phyloP scores from a whole-genome alignment of 1,139 yeast species.

The Suhomyces yuchorum region DNA sequence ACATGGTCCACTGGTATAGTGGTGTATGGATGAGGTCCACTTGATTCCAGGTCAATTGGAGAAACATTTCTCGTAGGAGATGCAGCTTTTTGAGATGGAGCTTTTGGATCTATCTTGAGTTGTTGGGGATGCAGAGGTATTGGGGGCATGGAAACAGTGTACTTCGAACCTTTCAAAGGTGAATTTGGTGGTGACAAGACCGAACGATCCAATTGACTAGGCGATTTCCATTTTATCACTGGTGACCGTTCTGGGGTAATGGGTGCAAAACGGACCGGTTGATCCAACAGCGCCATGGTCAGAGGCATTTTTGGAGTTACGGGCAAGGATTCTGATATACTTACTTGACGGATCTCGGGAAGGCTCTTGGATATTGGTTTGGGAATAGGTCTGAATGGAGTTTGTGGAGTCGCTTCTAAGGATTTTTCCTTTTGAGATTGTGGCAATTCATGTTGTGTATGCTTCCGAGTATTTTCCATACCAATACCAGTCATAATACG shows the following conservation, averaged over 20 bases:
- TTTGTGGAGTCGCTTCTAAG: not conserved
- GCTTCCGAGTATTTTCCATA: not conserved
- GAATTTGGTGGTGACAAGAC: slow-evolving; percentile 3
- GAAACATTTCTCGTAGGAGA: not conserved
- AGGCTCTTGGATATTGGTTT: not conserved
- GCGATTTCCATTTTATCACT: slow-evolving; percentile 4
- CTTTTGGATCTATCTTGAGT: not conserved
- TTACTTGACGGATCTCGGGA: not conserved
- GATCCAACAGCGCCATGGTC: not conserved
- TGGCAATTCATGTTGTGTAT: not conserved
- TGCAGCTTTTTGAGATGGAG: not conserved
- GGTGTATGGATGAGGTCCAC: slow-evolving; percentile 1
- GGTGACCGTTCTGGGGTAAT: not conserved
- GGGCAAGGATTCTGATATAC: not conserved
- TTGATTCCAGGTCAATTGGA: not conserved
- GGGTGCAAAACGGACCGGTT: not conserved
- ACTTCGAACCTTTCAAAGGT: not conserved
- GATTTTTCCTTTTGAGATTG: not conserved
- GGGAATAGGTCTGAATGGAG: not conserved
- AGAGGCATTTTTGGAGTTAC: not conserved
- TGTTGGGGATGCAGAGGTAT: not conserved
- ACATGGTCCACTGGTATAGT: slow-evolving; percentile 3
- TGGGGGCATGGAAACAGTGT: not conserved
- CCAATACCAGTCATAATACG: not conserved
- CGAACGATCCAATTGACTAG: slow-evolving; percentile 5